Base-by-base conservation (phyloP, 2,329 filamentous ascomycete genomes). In the Conoideocrella luteorostrata region DNA sequence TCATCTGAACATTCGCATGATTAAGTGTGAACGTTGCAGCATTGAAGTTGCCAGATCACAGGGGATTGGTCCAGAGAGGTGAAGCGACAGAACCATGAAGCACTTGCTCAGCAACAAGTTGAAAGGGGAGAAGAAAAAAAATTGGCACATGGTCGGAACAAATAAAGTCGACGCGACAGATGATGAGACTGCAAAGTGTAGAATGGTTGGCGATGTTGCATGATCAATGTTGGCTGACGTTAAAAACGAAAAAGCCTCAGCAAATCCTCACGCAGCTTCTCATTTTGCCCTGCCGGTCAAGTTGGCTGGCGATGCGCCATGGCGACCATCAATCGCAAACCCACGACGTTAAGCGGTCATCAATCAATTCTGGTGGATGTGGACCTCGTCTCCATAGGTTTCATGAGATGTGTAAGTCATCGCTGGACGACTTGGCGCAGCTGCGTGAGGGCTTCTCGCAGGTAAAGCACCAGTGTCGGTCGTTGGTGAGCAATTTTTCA, bases 341-440 rank as follows among this genome's bases (percentile, higher is more conserved):
- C n/a, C 26, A 15, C 20, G 12, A 15, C 28, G 39, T 34, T 21
- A 10, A 35, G 13, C 22, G 7, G n/a, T 23, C 17, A 20, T 17
- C 22, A 22, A 20, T 24, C 18, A 24, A 26, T 24, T 11, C 28
- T n/a, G 7, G 20, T 18, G 12, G n/a, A 15, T 17, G 13, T 13
- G 13, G 17, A 35, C 11, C 24, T 23, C 38, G 34, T 36, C 38
- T n/a, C 43, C 13, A 23, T 43, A 13, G n/a, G n/a, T 13, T 21
- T 20, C 38, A 37, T 5, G 30, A 45, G 13, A 24, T 26, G 18
- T 32, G 24, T 13, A 33, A 38, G 41, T 20, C 45, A 24, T 47
- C 41, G 38, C 41, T 47, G n/a, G 41, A 47, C 28, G 32, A 11
- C 21, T 29, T 24, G 22, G 30, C 32, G 18, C 15, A 9, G 35